Evolutionary conservation across 352 stramenopile genomes (phyloP).

Genomic region (Phytophthora podocarpi): DNA sequence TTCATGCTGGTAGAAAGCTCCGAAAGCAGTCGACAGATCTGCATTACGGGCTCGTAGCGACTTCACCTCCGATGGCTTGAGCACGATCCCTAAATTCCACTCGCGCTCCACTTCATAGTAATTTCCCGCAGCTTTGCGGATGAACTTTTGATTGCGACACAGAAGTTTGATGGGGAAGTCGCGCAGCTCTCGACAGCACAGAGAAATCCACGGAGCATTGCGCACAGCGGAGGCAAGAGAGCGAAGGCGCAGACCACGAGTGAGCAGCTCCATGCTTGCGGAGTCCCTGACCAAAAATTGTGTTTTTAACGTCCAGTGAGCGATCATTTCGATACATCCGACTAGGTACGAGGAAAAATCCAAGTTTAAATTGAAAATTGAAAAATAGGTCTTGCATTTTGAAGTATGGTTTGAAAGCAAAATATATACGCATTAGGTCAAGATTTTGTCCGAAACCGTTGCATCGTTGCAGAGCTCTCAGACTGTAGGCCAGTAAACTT

Average conservation of each 20-base stretch:
- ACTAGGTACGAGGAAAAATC: too few relatives aligned
- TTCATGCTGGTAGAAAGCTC: constrained; percentile 75
- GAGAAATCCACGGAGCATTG: constrained; percentile 10
- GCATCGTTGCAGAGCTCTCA: too few relatives aligned
- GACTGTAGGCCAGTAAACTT: neutral
- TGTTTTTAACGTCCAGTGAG: too few relatives aligned
- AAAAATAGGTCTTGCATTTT: too few relatives aligned
- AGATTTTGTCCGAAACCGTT: too few relatives aligned
- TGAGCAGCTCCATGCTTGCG: constrained; percentile 32
- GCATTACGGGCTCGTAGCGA: constrained; percentile 66
- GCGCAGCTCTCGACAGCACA: constrained; percentile 38
- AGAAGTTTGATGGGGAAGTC: constrained; percentile 68
- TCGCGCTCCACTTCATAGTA: constrained; percentile 73
- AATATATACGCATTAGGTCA: too few relatives aligned
- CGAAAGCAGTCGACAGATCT: constrained; percentile 78
- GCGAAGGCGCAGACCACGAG: constrained; percentile 2
- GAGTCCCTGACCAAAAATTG: too few relatives aligned
- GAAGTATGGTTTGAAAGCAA: too few relatives aligned
- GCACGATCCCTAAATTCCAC: constrained; percentile 72
- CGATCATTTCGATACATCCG: too few relatives aligned
- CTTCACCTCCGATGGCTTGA: constrained; percentile 83
- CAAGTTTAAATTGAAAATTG: too few relatives aligned
- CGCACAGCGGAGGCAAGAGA: neutral
- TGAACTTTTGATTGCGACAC: constrained; percentile 70
- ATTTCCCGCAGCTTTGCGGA: constrained; percentile 49